Evolutionary conservation across 805 yeast genomes (phyloP), one percentile per base, ranked within the genome.

Genomic region (Lipomyces orientalis): DNA sequence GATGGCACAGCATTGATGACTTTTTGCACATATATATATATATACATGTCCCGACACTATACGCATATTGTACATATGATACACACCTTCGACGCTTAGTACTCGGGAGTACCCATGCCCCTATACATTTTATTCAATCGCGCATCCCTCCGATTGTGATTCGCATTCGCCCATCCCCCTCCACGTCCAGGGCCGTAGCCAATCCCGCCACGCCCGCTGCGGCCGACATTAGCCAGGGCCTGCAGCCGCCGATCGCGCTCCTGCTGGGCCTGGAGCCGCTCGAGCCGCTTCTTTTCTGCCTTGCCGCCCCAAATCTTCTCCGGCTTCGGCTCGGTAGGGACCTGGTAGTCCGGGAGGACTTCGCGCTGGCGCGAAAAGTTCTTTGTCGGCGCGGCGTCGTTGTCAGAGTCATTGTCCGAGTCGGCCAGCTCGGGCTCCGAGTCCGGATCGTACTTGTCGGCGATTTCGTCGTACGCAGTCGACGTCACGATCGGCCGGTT

Each of bases 401-500:
- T 25, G 34, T 43, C 61, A 52, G 33, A 19, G 19, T 22, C 54
- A 31, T 25, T 14, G 55, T 52, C 33, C 10, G 55, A 31, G 14
- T 46, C 61, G 6, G 46, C 52, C n/a, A 31, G 35, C 37, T 58
- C 61, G 39, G 54, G 19, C 39, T 58, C 61, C 31, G 43, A 33
- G 10, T 58, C 61, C 10, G 54, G 33, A 12, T 22, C 34, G 52
- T 58, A 22, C 14, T 58, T 25, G 35, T 34, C 58, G 19, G 12
- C 37, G 19, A 33, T 37, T 16, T 31, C 58, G 4, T 25, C n/a
- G 61, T 39, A 46, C 22, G 54, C 22, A 10, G 58, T 55, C 19
- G 61, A 29, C 16, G 55, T 22, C 16, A 54, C 54, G 29, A 31
- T 78, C 12, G 75, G 70, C 62, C 71, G 56, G 65, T 80, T 80